A percentile compares a stretch with the other conserved stretches of the same genome.
These are phyloP conservation scores for Candida tallmaniae DNA, from an alignment of 805 yeast genomes.

Conservation along the genomic window DNA sequence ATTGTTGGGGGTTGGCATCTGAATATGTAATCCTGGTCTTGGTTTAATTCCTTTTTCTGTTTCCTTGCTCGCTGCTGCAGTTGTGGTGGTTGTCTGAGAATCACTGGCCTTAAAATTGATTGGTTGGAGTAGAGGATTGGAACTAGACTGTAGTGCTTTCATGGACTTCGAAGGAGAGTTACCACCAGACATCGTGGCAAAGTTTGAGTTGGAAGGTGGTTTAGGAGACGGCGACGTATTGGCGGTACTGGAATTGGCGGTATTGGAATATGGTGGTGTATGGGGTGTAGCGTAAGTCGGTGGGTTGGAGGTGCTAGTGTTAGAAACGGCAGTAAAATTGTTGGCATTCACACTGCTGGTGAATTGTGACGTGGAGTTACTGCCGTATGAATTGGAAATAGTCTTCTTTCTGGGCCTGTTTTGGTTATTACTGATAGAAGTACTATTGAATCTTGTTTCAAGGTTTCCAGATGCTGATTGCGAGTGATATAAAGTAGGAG, in stretches of 20 bases:
- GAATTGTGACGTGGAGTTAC: constrained; percentile 13
- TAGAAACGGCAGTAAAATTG: too few relatives aligned
- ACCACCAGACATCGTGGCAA: constrained; percentile 16
- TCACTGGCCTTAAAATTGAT: constrained; percentile 39
- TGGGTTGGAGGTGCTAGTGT: not conserved
- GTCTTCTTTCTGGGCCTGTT: constrained; percentile 34
- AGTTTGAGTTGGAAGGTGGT: constrained; percentile 18
- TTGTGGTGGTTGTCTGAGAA: not conserved
- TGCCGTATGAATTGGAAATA: constrained; percentile 32
- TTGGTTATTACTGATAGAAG: constrained; percentile 2
- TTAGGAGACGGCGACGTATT: constrained; percentile 36
- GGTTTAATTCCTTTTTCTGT: constrained; percentile 4
- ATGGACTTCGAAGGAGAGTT: constrained; percentile 39
- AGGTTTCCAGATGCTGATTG: constrained; percentile 40
- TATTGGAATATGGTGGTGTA: constrained; percentile 41
- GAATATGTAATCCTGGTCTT: constrained; percentile 48
- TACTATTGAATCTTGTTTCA: constrained; percentile 23
- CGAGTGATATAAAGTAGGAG: constrained; percentile 40
- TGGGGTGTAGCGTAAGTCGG: constrained; percentile 15
- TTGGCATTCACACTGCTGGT: constrained; percentile 12
- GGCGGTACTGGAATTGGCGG: constrained; percentile 17
- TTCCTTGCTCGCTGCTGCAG: not conserved
- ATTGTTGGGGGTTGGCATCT: constrained; percentile 69
- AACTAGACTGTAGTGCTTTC: constrained; percentile 46
- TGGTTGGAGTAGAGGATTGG: constrained; percentile 51